These are phyloP conservation scores for Heliosperma pusillum DNA, from an alignment of 148 eudicot species.

Conservation along the genomic window DNA sequence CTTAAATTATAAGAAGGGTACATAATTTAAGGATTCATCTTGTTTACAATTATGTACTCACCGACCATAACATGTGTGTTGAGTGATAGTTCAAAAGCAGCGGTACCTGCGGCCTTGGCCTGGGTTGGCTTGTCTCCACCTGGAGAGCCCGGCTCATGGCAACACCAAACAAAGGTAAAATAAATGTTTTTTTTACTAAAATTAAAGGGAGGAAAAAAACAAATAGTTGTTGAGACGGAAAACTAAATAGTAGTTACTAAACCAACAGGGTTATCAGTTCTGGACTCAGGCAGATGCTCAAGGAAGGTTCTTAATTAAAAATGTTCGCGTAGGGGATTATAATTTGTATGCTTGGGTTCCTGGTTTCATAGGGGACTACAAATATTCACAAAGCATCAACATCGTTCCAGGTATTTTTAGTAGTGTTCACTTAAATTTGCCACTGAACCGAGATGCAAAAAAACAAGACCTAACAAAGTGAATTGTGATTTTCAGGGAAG, in stretches of 20 bases:
- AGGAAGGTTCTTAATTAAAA: slow-evolving; percentile 40
- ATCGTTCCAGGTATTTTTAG: slow-evolving; percentile 39
- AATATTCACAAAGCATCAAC: slow-evolving; percentile 22
- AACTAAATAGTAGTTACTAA: neutral
- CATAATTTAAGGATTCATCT: neutral
- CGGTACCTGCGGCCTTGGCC: slow-evolving; percentile 38
- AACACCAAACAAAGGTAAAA: slow-evolving; percentile 56
- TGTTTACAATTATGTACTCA: neutral
- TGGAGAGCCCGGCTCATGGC: slow-evolving; percentile 80
- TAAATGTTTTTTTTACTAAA: too few relatives aligned
- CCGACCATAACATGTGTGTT: neutral
- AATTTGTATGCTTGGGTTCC: slow-evolving; percentile 51
- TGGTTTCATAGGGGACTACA: slow-evolving; percentile 58
- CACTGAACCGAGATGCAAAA: neutral
- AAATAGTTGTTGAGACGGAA: too few relatives aligned
- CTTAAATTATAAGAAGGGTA: too few relatives aligned
- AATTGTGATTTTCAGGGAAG: slow-evolving; percentile 27
- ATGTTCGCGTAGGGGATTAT: slow-evolving; percentile 35
- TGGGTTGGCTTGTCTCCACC: slow-evolving; percentile 77
- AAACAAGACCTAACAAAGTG: neutral
- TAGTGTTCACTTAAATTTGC: neutral
- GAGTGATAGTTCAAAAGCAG: slow-evolving; percentile 21
- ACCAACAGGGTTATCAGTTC: slow-evolving; percentile 72
- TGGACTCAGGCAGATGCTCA: slow-evolving; percentile 45
- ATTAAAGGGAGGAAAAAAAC: too few relatives aligned